Percentiles rank a stretch among this genome's conserved stretches.
These are phyloP conservation scores for Chaetomiaceae sp. DNA, from an alignment of 2,329 filamentous ascomycete genomes.

Conservation along the genomic window DNA sequence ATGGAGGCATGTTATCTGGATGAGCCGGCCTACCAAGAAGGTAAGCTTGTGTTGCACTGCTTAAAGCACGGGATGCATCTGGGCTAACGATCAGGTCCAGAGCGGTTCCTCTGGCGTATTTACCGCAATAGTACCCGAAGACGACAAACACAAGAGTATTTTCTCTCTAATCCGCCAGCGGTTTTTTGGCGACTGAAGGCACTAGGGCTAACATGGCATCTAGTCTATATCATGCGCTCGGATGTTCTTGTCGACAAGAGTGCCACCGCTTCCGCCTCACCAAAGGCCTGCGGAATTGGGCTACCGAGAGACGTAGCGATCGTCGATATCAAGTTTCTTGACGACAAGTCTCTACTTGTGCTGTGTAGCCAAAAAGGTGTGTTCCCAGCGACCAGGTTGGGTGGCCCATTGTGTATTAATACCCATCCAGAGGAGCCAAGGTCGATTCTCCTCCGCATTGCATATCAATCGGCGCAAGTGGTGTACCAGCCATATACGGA, in stretches of 20 bases:
- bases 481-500: slow-evolving; percentile 5
- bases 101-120: slow-evolving; percentile 32
- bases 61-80: background rate
- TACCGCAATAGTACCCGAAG: slow-evolving; percentile 39
- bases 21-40: slow-evolving; percentile 38
- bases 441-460: slow-evolving; percentile 16
- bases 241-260: slow-evolving; percentile 51
- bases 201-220: background rate
- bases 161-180: background rate
- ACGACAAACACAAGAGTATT: slow-evolving; percentile 35
- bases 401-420: slow-evolving; percentile 1
- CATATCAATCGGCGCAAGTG: slow-evolving; percentile 12
- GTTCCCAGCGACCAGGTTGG: background rate
- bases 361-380: slow-evolving; percentile 45
- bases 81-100: background rate
- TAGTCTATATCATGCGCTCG: slow-evolving; percentile 56
- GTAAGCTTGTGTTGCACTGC: slow-evolving; percentile 29
- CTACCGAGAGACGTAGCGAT: slow-evolving; percentile 40
- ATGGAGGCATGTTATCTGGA: slow-evolving; percentile 53
- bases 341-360: slow-evolving; percentile 56
- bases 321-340: slow-evolving; percentile 63
- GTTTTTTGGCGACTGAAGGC: too few species aligned
- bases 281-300: slow-evolving; percentile 38
- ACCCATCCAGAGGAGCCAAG: slow-evolving; percentile 14
- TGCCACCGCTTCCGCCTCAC: slow-evolving; percentile 46